Evolutionary conservation across 805 yeast species (phyloP), one percentile per base, ranked within the genome.

Genomic region (Myxozyma kluyveri): DNA sequence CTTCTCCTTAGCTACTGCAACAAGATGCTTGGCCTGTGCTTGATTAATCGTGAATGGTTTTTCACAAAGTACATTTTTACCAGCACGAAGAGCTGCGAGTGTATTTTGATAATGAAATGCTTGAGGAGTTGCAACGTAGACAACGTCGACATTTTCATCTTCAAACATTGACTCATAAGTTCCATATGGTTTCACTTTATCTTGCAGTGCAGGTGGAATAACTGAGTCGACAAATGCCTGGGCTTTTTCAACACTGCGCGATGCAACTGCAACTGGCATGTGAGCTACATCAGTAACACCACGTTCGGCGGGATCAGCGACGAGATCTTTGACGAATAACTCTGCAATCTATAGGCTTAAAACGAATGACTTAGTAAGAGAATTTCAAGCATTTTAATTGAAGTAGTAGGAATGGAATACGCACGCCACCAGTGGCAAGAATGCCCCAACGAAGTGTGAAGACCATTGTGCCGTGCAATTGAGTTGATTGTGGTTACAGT

Each of bases 91-190:
- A 10, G 79, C 75, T 31, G 62, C 53, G 42, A 71, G 60, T 2
- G 73, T 75, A 50, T 71, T 75, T 37, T 71, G 75, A 49, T 72
- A 70, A 61, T 79, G 84, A 57, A 70, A 66, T 10, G 72, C 65
- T 65, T 79, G 82, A 2, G 83, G 83, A 5, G 78, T 69, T 1
- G 80, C 82, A 43, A 79, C 65, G 61, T 79, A 79, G 29, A 79
- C 71, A 14, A 73, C 66, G 47, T 79, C 75, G 37, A 78, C 70
- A 1, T 69, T 65, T 1, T 68, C 61, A 54, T 75, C 71, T 21
- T 52, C 50, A 54, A 69, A 72, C 35, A 78, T 68, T 1, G 74
- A 76, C 12, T 70, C 71, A 57, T 79, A 78, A 3, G 55, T 45
- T 10, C 55, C 62, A 39, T 61, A 61, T 9, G 48, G 42, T 3